These are phyloP conservation scores for Sclerotinia borealis DNA, from an alignment of 2,329 filamentous ascomycete species.

Conservation along the genomic window DNA sequence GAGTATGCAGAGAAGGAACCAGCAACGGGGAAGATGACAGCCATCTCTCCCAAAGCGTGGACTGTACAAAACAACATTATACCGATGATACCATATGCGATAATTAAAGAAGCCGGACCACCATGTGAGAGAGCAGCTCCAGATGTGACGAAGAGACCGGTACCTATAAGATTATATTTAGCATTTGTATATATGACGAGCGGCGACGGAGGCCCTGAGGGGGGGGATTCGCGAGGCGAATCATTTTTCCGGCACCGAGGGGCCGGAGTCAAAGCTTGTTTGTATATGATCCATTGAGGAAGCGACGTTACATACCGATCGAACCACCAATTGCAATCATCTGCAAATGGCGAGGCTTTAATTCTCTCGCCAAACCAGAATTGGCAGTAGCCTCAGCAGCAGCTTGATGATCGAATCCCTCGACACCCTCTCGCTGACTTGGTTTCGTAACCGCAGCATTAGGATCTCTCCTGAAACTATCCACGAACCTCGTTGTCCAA, in stretches of 20 bases:
- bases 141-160: constrained; percentile 25
- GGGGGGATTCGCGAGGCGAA: no score
- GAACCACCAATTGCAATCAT: constrained; percentile 48
- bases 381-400: constrained; percentile 60
- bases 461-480: constrained; percentile 30
- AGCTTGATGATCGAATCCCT: constrained; percentile 55
- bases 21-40: constrained; percentile 84
- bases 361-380: constrained; percentile 59
- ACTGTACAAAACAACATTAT: constrained; percentile 61
- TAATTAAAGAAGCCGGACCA: constrained; percentile 32
- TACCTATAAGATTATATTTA: constrained; percentile 54
- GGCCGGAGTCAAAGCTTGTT: no score
- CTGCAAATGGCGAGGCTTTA: constrained; percentile 48
- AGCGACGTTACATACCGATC: constrained; percentile 18
- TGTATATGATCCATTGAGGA: neutral
- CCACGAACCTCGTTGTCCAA: constrained; percentile 24
- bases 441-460: constrained; percentile 42
- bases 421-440: neutral
- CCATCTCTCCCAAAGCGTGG: constrained; percentile 84
- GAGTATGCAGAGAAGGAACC: constrained; percentile 90
- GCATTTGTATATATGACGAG: neutral
- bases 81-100: constrained; percentile 37
- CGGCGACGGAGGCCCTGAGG: no score
- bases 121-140: constrained; percentile 33
- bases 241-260: no score